Evolutionary conservation across 148 eudicot genomes (phyloP).

Genomic region (Camellia granthamiana): DNA sequence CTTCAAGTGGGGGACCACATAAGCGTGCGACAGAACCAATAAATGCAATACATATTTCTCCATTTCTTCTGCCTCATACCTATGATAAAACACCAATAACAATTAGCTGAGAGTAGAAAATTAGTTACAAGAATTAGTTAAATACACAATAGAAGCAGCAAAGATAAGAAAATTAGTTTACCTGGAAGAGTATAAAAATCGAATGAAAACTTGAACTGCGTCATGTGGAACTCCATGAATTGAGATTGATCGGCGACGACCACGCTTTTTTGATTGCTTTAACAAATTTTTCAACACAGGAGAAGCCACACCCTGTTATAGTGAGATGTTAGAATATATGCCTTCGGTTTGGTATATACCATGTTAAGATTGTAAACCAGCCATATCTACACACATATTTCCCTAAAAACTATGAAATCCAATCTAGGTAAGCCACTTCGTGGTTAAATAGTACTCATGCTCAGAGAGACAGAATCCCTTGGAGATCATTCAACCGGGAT

Average conservation of each 20-base stretch:
- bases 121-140: not conserved
- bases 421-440: no score
- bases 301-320: constrained; percentile 66
- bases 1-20: constrained; percentile 69
- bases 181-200: constrained; percentile 87
- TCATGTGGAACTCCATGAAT: constrained; percentile 78
- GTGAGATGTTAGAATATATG: no score
- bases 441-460: no score
- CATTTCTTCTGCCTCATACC: constrained; percentile 67
- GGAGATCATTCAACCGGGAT: no score
- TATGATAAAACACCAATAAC: constrained; percentile 21
- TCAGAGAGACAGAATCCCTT: no score
- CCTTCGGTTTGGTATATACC: no score
- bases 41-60: constrained; percentile 58
- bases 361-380: no score
- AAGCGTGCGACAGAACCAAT: constrained; percentile 79
- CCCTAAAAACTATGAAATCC: no score
- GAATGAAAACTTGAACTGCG: constrained; percentile 76
- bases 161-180: constrained; percentile 19
- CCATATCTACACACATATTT: no score
- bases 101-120: constrained; percentile 19
- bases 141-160: not conserved
- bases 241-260: constrained; percentile 43
- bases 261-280: constrained; percentile 44
- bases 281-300: constrained; percentile 71